These are phyloP conservation scores for Hyphopichia khmerensis DNA, from an alignment of 1,139 yeast genomes.

Conservation along the genomic window DNA sequence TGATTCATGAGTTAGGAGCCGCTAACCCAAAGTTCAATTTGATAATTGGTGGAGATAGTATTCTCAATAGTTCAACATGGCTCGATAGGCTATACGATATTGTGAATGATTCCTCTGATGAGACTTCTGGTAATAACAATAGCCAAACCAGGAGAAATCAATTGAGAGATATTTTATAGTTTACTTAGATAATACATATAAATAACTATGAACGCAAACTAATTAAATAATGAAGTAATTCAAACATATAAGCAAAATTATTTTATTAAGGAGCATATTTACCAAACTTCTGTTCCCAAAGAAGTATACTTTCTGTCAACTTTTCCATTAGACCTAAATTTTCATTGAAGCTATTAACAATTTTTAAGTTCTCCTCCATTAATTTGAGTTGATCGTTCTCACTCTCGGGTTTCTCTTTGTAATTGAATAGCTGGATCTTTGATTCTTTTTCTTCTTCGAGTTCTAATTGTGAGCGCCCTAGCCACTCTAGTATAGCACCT, in stretches of 20 bases:
- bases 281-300: slow-evolving; percentile 79
- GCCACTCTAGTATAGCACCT: slow-evolving; percentile 86
- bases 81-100: slow-evolving; percentile 32
- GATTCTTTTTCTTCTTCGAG: slow-evolving; percentile 66
- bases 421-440: slow-evolving; percentile 48
- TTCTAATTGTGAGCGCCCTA: slow-evolving; percentile 81
- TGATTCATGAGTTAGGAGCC: slow-evolving; percentile 69
- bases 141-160: slow-evolving; percentile 15
- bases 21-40: slow-evolving; percentile 47
- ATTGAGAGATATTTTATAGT: slow-evolving; percentile 25
- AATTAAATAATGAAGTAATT: background rate
- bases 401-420: slow-evolving; percentile 14
- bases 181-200: background rate
- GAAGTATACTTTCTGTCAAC: slow-evolving; percentile 63
- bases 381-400: slow-evolving; percentile 8
- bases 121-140: slow-evolving; percentile 4
- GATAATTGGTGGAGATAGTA: slow-evolving; percentile 75
- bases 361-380: slow-evolving; percentile 33
- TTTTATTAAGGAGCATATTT: slow-evolving; percentile 44
- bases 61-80: slow-evolving; percentile 61
- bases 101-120: slow-evolving; percentile 15
- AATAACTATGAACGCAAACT: background rate
- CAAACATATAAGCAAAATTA: too few relatives aligned
- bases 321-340: slow-evolving; percentile 66
- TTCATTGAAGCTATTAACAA: slow-evolving; percentile 52